Percentiles rank a stretch among this genome's conserved stretches.
Evolutionary conservation across 768 basidiomycete genomes (phyloP).

Genomic region (Fistulinella prunicolor): DNA sequence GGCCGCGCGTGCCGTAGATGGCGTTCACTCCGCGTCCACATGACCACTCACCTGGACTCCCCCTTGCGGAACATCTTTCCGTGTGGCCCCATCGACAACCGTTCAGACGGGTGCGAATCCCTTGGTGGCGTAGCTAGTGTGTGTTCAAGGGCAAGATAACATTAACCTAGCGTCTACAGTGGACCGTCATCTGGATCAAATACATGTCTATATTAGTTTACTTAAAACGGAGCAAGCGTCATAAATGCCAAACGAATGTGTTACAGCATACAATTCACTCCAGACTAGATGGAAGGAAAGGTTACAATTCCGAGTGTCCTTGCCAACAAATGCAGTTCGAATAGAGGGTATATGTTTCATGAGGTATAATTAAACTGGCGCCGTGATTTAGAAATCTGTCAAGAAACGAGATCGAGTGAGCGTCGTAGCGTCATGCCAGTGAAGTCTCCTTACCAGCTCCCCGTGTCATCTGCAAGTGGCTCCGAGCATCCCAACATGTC

Average conservation of each 20-base stretch:
- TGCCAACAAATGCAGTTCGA: conserved; percentile 5
- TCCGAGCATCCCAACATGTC: conserved; percentile 23
- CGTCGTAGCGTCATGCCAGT: not conserved
- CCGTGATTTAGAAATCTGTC: conserved; percentile 2
- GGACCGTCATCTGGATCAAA: too few species aligned
- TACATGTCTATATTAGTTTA: too few species aligned
- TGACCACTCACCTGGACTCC: too few species aligned
- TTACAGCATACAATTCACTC: not conserved
- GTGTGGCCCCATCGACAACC: too few species aligned
- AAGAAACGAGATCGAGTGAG: not conserved
- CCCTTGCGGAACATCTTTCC: too few species aligned
- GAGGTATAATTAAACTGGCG: conserved; percentile 2
- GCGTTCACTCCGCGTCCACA: too few species aligned
- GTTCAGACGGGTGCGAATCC: too few species aligned
- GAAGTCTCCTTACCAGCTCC: conserved; percentile 13
- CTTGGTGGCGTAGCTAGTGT: too few species aligned
- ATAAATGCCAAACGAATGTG: not conserved
- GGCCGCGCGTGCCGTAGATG: too few species aligned
- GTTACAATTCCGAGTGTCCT: conserved; percentile 5
- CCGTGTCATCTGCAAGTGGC: not conserved
- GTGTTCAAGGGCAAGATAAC: too few species aligned
- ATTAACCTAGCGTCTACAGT: too few species aligned
- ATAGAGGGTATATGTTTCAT: conserved; percentile 4
- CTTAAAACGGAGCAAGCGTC: not conserved
- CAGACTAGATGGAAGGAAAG: not conserved